A percentile compares a stretch with the other conserved stretches of the same genome.
Conservation (phyloP, 805 yeast genomes). For the Metschnikowia kunwiensis region DNA sequence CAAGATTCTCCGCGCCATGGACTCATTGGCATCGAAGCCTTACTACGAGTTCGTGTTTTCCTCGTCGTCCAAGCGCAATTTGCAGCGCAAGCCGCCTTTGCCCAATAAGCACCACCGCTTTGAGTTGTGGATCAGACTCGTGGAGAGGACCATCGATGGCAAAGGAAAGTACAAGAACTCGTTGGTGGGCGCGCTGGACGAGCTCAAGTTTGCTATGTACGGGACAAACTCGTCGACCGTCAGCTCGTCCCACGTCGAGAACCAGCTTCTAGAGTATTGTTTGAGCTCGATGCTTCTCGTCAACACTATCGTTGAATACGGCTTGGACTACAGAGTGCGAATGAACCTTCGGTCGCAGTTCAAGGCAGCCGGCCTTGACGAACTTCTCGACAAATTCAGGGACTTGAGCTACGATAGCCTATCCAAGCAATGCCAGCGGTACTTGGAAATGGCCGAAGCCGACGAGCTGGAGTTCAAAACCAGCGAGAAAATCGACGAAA, state of each 20-base stretch:
- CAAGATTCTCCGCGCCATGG: conserved; percentile 53
- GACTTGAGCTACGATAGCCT: conserved; percentile 55
- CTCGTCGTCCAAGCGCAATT: conserved; percentile 22
- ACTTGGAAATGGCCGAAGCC: conserved; percentile 50
- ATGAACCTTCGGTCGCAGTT: conserved; percentile 54
- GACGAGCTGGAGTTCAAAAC: conserved; percentile 49
- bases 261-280: conserved; percentile 66
- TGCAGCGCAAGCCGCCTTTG: conserved; percentile 36
- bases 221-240: conserved; percentile 34
- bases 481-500: conserved; percentile 32
- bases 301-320: conserved; percentile 56
- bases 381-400: conserved; percentile 18
- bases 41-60: conserved; percentile 36
- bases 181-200: conserved; percentile 88
- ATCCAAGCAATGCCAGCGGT: conserved; percentile 63
- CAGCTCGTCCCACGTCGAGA: conserved; percentile 48
- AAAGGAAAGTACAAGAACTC: conserved; percentile 84
- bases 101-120: conserved; percentile 46
- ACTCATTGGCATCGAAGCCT: conserved; percentile 38
- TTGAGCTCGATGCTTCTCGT: conserved; percentile 67
- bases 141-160: conserved; percentile 71
- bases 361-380: conserved; percentile 24
- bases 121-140: conserved; percentile 67
- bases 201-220: conserved; percentile 43
- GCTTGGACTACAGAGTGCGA: conserved; percentile 45